These are phyloP conservation scores for Serendipita sp. DNA, from an alignment of 768 basidiomycete genomes.

Conservation along the genomic window DNA sequence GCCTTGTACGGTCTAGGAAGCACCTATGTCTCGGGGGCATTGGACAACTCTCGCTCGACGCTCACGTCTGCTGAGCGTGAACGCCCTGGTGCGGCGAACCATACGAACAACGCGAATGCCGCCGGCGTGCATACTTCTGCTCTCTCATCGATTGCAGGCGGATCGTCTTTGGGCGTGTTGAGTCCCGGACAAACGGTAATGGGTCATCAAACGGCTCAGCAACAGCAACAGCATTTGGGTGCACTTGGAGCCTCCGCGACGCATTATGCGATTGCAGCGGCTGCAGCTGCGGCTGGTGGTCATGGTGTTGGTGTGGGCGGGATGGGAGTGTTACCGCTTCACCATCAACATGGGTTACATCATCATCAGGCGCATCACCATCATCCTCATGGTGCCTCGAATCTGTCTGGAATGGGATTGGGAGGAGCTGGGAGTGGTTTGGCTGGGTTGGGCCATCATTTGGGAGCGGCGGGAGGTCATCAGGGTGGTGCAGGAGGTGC, in stretches of 20 bases:
- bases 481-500: no score
- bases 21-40: conserved; percentile 22
- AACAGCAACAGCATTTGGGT: neutral
- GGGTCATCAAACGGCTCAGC: neutral
- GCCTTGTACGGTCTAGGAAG: conserved; percentile 64
- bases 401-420: neutral
- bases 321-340: neutral
- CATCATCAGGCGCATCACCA: neutral
- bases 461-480: neutral
- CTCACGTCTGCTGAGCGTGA: conserved; percentile 10
- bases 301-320: neutral
- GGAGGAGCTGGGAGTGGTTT: neutral
- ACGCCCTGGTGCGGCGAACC: neutral
- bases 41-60: neutral
- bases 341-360: neutral
- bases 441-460: neutral
- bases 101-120: neutral
- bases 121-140: neutral
- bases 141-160: neutral
- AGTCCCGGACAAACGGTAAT: neutral
- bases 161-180: neutral
- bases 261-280: neutral
- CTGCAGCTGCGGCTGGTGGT: neutral
- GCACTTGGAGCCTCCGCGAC: neutral
- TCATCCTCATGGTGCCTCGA: neutral